Conservation (phyloP, 345 rosid genomes). For the Melastoma malabathricum region DNA sequence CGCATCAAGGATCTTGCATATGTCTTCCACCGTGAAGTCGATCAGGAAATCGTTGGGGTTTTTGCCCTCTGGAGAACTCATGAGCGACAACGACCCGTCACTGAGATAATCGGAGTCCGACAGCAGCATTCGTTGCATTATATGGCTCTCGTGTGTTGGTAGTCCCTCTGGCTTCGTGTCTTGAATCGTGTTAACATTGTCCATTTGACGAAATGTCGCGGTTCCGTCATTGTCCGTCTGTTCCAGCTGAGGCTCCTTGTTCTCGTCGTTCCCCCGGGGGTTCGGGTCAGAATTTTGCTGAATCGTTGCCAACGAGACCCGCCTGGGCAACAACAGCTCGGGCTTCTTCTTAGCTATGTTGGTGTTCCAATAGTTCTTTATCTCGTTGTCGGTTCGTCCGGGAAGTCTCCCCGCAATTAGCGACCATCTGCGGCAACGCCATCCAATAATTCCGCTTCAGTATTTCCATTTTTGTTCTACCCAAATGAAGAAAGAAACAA, state of each 20-base stretch:
- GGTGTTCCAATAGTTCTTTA: conserved; percentile 33
- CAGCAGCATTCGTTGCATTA: conserved; percentile 3
- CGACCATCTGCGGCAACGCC: conserved; percentile 21
- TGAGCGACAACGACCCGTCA: conserved; percentile 3
- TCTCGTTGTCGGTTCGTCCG: conserved; percentile 31
- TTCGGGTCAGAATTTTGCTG: no score
- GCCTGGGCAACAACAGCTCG: background rate
- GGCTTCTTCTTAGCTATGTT: conserved; percentile 17
- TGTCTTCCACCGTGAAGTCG: conserved; percentile 18
- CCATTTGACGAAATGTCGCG: no score
- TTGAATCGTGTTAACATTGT: no score
- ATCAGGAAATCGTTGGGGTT: conserved; percentile 4
- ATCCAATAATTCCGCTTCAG: no score
- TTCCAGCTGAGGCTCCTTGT: background rate
- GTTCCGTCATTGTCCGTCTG: background rate
- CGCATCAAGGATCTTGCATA: conserved; percentile 16
- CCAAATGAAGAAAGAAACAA: background rate
- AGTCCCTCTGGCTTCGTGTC: background rate
- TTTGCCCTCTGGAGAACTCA: conserved; percentile 1
- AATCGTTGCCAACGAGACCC: no score
- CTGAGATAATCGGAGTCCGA: conserved; percentile 2
- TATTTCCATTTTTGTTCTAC: background rate
- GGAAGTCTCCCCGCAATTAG: conserved; percentile 32
- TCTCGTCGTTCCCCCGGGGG: no score
- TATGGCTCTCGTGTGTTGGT: background rate